Conservation (phyloP, 2,329 filamentous ascomycete genomes). For the Aspergillus amoenus region DNA sequence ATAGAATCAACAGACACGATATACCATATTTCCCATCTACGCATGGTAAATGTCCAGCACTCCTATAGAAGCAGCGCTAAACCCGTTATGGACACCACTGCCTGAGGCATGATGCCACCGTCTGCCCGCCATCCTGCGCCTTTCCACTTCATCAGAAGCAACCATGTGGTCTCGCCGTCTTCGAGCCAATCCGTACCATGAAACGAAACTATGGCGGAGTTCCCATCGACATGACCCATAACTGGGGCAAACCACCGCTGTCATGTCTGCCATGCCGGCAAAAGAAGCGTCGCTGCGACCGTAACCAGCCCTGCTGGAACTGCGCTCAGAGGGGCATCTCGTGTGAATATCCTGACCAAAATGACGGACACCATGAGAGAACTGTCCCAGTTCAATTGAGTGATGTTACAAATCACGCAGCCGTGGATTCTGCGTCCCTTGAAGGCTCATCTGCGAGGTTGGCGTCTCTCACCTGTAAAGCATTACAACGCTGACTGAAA, state of each 20-base stretch:
- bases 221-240: not conserved
- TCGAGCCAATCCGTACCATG: not conserved
- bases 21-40: too few species aligned
- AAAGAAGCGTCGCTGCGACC: conserved; percentile 25
- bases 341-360: conserved; percentile 17
- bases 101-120: too few species aligned
- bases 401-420: not conserved
- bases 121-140: too few species aligned
- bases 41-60: too few species aligned
- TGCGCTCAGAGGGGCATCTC: conserved; percentile 18
- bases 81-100: too few species aligned
- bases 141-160: not conserved
- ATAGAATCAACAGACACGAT: too few species aligned
- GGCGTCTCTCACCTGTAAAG: not conserved
- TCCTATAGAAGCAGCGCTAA: too few species aligned
- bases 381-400: not conserved
- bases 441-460: not conserved
- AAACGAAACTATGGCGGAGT: not conserved
- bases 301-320: conserved; percentile 22
- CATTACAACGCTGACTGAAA: not conserved
- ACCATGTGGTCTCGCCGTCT: not conserved
- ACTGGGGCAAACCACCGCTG: conserved; percentile 10
- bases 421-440: not conserved
- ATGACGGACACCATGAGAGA: not conserved
- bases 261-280: conserved; percentile 22